Conservation (phyloP, 1,139 yeast species). For the Candida sojae region DNA sequence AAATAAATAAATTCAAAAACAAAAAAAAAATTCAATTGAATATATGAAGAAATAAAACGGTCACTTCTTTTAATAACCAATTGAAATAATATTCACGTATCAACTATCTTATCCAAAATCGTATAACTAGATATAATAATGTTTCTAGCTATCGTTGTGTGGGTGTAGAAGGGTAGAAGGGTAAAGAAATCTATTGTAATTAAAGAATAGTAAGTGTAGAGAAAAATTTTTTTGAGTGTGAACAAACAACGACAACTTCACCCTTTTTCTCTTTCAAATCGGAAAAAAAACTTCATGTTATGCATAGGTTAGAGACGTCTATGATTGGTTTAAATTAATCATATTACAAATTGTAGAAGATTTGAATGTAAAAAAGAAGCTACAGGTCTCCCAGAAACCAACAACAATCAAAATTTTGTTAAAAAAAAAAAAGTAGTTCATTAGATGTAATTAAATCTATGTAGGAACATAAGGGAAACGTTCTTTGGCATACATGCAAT, state of each 20-base stretch:
- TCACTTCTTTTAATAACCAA: too few species aligned
- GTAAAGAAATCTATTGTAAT: background rate
- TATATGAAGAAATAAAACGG: too few species aligned
- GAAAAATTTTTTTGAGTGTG: conserved; percentile 1
- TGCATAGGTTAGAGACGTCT: conserved; percentile 3
- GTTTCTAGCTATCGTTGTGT: background rate
- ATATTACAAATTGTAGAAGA: background rate
- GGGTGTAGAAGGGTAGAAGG: background rate
- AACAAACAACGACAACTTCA: conserved; percentile 8
- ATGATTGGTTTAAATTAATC: conserved; percentile 2
- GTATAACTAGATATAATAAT: too few species aligned
- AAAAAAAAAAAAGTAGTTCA: background rate
- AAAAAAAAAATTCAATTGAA: background rate
- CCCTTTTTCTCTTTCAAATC: conserved; percentile 1
- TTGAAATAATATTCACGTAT: too few species aligned
- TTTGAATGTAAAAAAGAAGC: background rate
- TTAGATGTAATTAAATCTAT: background rate
- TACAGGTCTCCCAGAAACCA: background rate
- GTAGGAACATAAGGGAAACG: background rate
- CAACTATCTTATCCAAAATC: too few species aligned
- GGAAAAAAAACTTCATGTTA: conserved; percentile 6
- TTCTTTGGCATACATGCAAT: background rate
- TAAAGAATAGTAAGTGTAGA: background rate
- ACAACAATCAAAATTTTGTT: background rate
- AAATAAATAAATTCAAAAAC: background rate